A percentile compares a stretch with the other conserved stretches of the same genome.
phyloP scores from a whole-genome alignment of 805 yeast genomes.

The Nakazawaea siamensis region DNA sequence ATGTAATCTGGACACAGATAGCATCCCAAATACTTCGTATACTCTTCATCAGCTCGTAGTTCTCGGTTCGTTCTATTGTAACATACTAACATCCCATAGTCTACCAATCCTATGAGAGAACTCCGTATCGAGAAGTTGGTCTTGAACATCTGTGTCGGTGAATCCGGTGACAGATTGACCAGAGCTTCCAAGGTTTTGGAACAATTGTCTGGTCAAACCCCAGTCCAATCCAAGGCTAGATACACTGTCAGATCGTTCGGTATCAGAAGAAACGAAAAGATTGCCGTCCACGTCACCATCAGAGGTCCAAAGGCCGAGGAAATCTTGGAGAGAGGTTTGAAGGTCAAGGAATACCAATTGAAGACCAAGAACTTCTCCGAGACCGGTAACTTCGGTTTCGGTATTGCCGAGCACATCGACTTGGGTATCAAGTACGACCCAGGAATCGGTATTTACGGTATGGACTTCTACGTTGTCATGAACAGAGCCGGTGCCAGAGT shows the following conservation, averaged over 20 bases:
- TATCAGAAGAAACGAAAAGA: constrained; percentile 99
- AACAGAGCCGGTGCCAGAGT: constrained; percentile 99
- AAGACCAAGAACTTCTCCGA: constrained; percentile 90
- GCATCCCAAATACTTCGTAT: too few relatives aligned
- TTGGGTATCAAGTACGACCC: constrained; percentile 99
- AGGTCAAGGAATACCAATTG: constrained; percentile 99
- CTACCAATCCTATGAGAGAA: constrained; percentile 97
- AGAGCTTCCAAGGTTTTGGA: constrained; percentile 99
- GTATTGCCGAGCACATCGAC: constrained; percentile 98
- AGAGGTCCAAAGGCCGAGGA: constrained; percentile 99
- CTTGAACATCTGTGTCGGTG: constrained; percentile 99
- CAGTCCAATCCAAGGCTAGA: constrained; percentile 99
- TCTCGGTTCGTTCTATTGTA: too few relatives aligned
- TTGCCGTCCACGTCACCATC: constrained; percentile 97
- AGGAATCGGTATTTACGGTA: constrained; percentile 99
- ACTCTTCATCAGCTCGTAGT: too few relatives aligned
- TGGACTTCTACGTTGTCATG: constrained; percentile 99
- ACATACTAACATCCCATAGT: constrained; percentile 14
- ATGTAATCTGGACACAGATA: too few relatives aligned
- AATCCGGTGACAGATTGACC: constrained; percentile 99
- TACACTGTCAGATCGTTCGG: constrained; percentile 99
- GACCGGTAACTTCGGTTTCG: constrained; percentile 99
- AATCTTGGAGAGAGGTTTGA: constrained; percentile 98
- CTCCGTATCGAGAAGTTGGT: constrained; percentile 98
- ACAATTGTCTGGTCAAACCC: constrained; percentile 99